These are phyloP conservation scores for Xylaria longipes DNA, from an alignment of 495 filamentous ascomycete genomes.

Conservation along the genomic window DNA sequence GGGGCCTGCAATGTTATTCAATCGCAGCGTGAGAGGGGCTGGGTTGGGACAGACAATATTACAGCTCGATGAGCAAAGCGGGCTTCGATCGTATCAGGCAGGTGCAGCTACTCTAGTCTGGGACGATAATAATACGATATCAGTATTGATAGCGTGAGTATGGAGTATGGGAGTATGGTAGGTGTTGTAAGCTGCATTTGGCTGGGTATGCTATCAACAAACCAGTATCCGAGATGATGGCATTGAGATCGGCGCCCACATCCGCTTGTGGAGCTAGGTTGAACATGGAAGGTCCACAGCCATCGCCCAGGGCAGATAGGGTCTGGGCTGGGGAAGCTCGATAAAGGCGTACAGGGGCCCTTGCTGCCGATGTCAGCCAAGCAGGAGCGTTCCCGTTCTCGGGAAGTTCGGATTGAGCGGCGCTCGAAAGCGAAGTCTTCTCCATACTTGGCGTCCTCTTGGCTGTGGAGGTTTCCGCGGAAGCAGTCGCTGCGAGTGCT, in stretches of 20 bases:
- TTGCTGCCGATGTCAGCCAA: slow-evolving; percentile 1
- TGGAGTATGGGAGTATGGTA: no score
- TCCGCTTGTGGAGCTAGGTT: slow-evolving; percentile 16
- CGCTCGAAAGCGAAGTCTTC: not conserved
- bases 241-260: slow-evolving; percentile 12
- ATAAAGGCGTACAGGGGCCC: slow-evolving; percentile 16
- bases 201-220: slow-evolving; percentile 17
- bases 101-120: slow-evolving; percentile 8
- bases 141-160: not conserved
- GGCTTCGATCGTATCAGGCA: slow-evolving; percentile 19
- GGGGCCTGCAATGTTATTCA: slow-evolving; percentile 12
- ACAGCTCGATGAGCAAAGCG: not conserved
- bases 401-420: not conserved
- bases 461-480: not conserved
- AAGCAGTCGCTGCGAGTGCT: not conserved
- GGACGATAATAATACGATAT: slow-evolving; percentile 5
- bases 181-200: slow-evolving; percentile 5
- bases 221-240: slow-evolving; percentile 13
- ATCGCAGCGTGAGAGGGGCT: not conserved
- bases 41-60: slow-evolving; percentile 2
- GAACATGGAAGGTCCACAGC: slow-evolving; percentile 25
- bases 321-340: slow-evolving; percentile 9
- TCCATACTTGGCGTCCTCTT: not conserved
- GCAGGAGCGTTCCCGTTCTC: slow-evolving; percentile 7
- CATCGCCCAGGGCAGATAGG: not conserved